Percentiles rank a stretch among this genome's conserved stretches.
Conservation (phyloP, 768 basidiomycete species). For the Jaapia argillacea region DNA sequence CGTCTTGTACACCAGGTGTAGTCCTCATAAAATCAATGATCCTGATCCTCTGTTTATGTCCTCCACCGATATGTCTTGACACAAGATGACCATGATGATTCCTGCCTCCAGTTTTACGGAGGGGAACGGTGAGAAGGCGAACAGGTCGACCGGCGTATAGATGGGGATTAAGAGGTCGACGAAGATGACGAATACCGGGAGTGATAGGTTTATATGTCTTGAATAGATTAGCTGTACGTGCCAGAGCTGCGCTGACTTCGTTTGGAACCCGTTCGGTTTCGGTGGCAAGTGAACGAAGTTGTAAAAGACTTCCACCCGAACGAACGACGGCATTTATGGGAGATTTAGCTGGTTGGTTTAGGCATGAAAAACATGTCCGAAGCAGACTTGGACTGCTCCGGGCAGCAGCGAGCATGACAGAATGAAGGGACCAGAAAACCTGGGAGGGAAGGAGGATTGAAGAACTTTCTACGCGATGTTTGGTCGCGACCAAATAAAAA, state of each 20-base stretch:
- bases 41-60: slow-evolving; percentile 80
- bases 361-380: neutral
- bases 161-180: slow-evolving; percentile 73
- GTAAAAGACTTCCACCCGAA: neutral
- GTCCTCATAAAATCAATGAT: slow-evolving; percentile 76
- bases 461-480: too few species aligned
- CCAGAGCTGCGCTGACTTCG: slow-evolving; percentile 30
- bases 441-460: neutral
- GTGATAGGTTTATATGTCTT: slow-evolving; percentile 89
- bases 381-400: neutral
- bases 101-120: slow-evolving; percentile 80
- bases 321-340: neutral
- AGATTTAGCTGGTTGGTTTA: neutral
- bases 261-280: slow-evolving; percentile 12
- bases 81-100: slow-evolving; percentile 80
- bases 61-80: slow-evolving; percentile 84
- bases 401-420: slow-evolving; percentile 5
- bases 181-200: slow-evolving; percentile 79
- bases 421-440: neutral
- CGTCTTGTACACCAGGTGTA: slow-evolving; percentile 77
- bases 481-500: too few species aligned
- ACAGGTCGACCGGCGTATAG: slow-evolving; percentile 82
- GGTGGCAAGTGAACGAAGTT: neutral
- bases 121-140: slow-evolving; percentile 69
- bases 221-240: slow-evolving; percentile 49